Percentiles rank a stretch among this genome's conserved stretches.
phyloP scores from a whole-genome alignment of 1,284 basidiomycete genomes.

The Ceratobasidium sp. region DNA sequence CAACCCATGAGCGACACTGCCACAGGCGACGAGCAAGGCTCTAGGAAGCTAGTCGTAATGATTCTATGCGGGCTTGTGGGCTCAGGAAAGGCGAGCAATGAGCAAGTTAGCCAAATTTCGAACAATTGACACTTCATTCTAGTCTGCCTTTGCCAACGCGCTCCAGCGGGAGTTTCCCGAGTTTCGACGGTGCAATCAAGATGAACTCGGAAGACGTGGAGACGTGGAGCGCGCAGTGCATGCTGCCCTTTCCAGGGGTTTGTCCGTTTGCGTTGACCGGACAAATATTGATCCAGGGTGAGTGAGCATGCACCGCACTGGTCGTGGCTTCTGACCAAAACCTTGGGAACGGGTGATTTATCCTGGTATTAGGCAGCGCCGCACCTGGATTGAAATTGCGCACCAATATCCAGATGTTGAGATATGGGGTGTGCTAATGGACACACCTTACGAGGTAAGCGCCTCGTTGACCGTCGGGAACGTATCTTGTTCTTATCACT shows the following conservation, averaged over 20 bases:
- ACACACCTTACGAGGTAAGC: conserved; percentile 45
- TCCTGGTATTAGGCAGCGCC: conserved; percentile 41
- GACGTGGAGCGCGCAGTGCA: conserved; percentile 46
- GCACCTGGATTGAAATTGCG: conserved; percentile 49
- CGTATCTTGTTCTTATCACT: not conserved
- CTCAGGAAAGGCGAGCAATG: conserved; percentile 47
- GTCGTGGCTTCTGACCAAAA: too few relatives aligned
- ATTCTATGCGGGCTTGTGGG: conserved; percentile 47
- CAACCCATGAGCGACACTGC: not conserved
- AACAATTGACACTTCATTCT: not conserved
- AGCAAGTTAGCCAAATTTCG: not conserved
- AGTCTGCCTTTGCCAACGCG: conserved; percentile 48
- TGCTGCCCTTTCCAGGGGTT: conserved; percentile 37
- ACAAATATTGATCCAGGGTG: conserved; percentile 48
- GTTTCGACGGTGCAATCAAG: conserved; percentile 49
- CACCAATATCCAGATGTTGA: conserved; percentile 43
- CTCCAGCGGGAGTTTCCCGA: conserved; percentile 43
- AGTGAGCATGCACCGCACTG: not conserved
- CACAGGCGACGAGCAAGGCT: not conserved
- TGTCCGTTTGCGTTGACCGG: conserved; percentile 48
- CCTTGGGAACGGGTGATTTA: not conserved
- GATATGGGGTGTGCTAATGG: conserved; percentile 47
- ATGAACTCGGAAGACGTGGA: conserved; percentile 48
- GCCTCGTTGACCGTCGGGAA: not conserved
- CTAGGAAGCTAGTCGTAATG: not conserved